phyloP scores from a whole-genome alignment of 352 stramenopile genomes.

The Chrysophaeum taylorii region DNA sequence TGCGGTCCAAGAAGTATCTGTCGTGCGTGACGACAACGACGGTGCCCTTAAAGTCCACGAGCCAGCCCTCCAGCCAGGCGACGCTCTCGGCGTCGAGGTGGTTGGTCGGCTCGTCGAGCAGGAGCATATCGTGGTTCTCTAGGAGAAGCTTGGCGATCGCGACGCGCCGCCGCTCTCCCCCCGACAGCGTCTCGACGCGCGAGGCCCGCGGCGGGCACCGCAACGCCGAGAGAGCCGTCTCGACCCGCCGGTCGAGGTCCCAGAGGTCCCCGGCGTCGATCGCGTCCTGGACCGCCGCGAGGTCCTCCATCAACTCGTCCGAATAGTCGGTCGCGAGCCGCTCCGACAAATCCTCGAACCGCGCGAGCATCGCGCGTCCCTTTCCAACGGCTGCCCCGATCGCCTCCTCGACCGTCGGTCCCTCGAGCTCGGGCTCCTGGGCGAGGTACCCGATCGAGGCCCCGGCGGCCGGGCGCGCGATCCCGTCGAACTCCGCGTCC shows the following conservation, averaged over 20 bases:
- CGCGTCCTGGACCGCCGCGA: conserved; percentile 52
- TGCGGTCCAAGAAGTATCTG: conserved; percentile 96
- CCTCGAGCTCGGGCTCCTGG: conserved; percentile 58
- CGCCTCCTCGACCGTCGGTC: conserved; percentile 56
- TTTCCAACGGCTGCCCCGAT: conserved; percentile 55
- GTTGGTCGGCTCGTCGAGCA: conserved; percentile 89
- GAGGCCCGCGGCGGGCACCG: conserved; percentile 50
- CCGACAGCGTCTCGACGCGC: conserved; percentile 47
- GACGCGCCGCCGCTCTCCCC: conserved; percentile 60
- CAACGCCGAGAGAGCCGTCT: conserved; percentile 56
- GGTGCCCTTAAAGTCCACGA: conserved; percentile 85
- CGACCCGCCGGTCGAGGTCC: conserved; percentile 58
- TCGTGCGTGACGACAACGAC: conserved; percentile 97
- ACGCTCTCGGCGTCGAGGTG: conserved; percentile 92
- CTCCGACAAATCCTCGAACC: conserved; percentile 54
- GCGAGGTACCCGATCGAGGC: conserved; percentile 60
- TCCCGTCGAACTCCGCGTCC: conserved; percentile 61
- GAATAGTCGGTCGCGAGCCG: conserved; percentile 42
- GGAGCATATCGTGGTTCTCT: conserved; percentile 87
- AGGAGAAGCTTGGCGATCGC: conserved; percentile 69
- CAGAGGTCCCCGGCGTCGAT: conserved; percentile 66
- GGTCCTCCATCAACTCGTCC: conserved; percentile 52
- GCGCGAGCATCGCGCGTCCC: conserved; percentile 46
- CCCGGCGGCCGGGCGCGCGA: conserved; percentile 47
- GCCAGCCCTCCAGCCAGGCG: conserved; percentile 91